Conservation (phyloP, 2,329 filamentous ascomycete genomes). For the Penicillium sp. region DNA sequence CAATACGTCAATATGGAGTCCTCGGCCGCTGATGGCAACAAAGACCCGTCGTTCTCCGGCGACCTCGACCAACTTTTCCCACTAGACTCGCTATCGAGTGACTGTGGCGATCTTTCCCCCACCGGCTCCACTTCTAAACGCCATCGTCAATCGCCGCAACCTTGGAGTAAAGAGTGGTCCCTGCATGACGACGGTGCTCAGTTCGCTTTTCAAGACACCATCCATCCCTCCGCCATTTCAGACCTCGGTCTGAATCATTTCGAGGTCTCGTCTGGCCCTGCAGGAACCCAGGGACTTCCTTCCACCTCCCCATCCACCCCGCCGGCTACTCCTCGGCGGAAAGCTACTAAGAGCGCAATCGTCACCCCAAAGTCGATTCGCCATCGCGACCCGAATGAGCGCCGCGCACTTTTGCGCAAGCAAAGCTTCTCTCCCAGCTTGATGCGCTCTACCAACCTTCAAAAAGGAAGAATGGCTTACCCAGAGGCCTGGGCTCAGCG, state of each 20-base stretch:
- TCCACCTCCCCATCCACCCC: slow-evolving; percentile 37
- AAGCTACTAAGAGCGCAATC: slow-evolving; percentile 36
- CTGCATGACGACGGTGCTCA: slow-evolving; percentile 50
- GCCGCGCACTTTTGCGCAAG: slow-evolving; percentile 40
- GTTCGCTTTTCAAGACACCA: slow-evolving; percentile 37
- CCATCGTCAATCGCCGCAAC: slow-evolving; percentile 45
- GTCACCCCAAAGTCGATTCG: slow-evolving; percentile 40
- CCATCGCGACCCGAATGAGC: slow-evolving; percentile 43
- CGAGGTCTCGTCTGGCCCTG: slow-evolving; percentile 31
- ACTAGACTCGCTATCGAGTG: slow-evolving; percentile 50
- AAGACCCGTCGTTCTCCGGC: slow-evolving; percentile 50
- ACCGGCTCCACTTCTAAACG: slow-evolving; percentile 48
- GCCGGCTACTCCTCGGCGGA: slow-evolving; percentile 37
- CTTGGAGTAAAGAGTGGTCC: slow-evolving; percentile 55
- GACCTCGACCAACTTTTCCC: slow-evolving; percentile 54
- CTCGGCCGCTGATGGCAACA: slow-evolving; percentile 48
- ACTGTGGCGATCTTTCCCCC: slow-evolving; percentile 51
- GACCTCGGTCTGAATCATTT: slow-evolving; percentile 32
- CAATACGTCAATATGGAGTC: slow-evolving; percentile 61
- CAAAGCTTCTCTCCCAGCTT: slow-evolving; percentile 51
- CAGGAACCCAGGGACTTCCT: slow-evolving; percentile 17
- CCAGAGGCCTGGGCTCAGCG: slow-evolving; percentile 53
- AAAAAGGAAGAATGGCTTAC: slow-evolving; percentile 44
- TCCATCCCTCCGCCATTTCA: slow-evolving; percentile 38
- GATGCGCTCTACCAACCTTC: slow-evolving; percentile 53